Evolutionary conservation across 352 stramenopile genomes (phyloP), one percentile per base, ranked within the genome.

Genomic region (Poterioochromonas sp.): DNA sequence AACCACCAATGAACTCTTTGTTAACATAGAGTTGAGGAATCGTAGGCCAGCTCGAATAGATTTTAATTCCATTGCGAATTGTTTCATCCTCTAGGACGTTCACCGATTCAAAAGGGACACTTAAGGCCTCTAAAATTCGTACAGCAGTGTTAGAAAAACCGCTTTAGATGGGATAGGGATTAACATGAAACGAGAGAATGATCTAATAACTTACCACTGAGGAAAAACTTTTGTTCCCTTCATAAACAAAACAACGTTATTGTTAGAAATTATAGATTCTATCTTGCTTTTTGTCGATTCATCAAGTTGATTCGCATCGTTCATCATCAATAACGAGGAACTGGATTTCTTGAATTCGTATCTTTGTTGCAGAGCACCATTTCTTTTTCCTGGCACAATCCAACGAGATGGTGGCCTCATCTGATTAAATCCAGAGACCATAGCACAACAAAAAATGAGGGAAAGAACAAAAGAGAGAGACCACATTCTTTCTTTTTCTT

Each of bases 1-100:
- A 99, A 74, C 96, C 96, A 44, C 96, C 96, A 77, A 99, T 87
- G 83, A 99, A 99, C 84, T 99, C 95, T 76, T 95, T 95, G 74
- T 97, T 95, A 44, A 99, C 94, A 86, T 99, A 99, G 18, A 99
- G 83, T 86, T 97, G 92, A 68, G 93, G 93, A 78, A 90, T 86
- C 18, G 83, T 86, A 54, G 80, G 83, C 83, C 83, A 86, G 73
- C 34, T 71, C 12, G 62, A 71, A 29, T 71, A 71, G 5, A 47
- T n/a, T 47, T 71, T 71, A n/a, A 71, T 71, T 41, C 62, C 62
- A 47, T 43, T 41, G 5, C 62, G 15, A 71, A 71, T 71, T 44
- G 2, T 12, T 26, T 71, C 62, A n/a, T 71, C 62, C 1, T 71
- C 62, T 29, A 71, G 41, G 11, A 71, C 62, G 41, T 71, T 71